Conservation (phyloP, 805 yeast species). For the Lipomyces mesembrius region DNA sequence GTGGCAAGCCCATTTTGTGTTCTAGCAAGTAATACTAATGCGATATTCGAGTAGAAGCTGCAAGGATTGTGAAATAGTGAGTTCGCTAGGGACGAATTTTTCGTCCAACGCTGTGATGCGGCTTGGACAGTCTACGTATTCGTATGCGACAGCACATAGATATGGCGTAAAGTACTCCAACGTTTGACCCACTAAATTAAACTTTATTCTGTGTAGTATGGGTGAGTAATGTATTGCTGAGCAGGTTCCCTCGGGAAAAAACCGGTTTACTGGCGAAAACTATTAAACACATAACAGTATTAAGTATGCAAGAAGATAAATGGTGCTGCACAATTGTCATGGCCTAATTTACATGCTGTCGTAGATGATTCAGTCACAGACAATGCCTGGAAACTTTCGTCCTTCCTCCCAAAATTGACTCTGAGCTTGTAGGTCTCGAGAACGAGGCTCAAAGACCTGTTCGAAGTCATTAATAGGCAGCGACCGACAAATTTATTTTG, state of each 20-base stretch:
- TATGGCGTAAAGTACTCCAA: too few relatives aligned
- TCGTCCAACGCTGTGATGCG: background rate
- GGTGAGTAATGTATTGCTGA: too few relatives aligned
- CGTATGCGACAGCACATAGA: too few relatives aligned
- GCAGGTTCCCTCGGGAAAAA: too few relatives aligned
- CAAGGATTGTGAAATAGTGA: background rate
- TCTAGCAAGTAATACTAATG: background rate
- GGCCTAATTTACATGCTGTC: background rate
- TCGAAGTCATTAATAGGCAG: background rate
- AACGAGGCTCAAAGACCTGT: background rate
- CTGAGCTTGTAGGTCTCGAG: background rate
- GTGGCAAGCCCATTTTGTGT: conserved; percentile 6
- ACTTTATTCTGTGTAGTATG: too few relatives aligned
- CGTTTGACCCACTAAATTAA: too few relatives aligned
- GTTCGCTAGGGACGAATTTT: background rate
- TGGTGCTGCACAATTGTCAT: background rate
- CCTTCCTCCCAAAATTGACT: background rate
- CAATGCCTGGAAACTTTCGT: background rate
- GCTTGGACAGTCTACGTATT: background rate
- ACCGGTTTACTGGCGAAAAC: too few relatives aligned
- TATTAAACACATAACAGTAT: background rate
- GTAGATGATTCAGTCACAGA: background rate
- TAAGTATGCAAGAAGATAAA: background rate
- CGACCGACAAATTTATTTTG: background rate
- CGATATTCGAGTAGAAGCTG: background rate